Base-by-base conservation (phyloP, 352 stramenopile genomes). In the Halophytophthora batemanensis region DNA sequence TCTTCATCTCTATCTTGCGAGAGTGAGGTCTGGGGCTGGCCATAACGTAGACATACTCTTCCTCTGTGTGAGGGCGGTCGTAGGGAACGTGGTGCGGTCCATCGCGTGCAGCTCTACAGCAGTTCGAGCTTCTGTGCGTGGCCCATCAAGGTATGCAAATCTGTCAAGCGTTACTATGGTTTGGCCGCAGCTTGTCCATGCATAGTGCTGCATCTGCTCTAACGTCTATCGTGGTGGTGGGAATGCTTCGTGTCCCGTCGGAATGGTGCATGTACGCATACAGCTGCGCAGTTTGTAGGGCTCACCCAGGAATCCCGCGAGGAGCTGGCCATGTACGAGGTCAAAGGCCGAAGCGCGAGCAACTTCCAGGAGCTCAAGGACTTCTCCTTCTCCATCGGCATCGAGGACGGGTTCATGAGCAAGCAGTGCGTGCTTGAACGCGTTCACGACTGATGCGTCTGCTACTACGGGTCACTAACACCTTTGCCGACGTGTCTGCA, bases 391-490 rank as follows among this genome's bases (percentile, higher is more conserved):
- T 66, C 49, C 6, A 73, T 91, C 37, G 80, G 61, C 12, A 86
- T 87, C n/a, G 80, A 91, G 55, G 71, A 78, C 28, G 80, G 77
- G 10, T 64, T 68, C 47, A 82, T 89, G 69, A 81, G 66, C 71
- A 88, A 87, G 62, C 60, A 74, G 74, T 89, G 49, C 18, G 69
- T 60, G 4, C 23, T 31, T 35, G 11, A 14, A 23, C 6, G 25
- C 10, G 14, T 45, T 12, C 8, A 11, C 31, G 15, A 21, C 23
- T 61, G 17, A 60, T n/a, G n/a, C n/a, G n/a, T n/a, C n/a, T n/a
- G n/a, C n/a, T n/a, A n/a, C n/a, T n/a, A n/a, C n/a, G n/a, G n/a
- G n/a, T n/a, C n/a, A n/a, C n/a, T n/a, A n/a, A n/a, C n/a, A n/a
- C n/a, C n/a, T n/a, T n/a, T n/a, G n/a, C n/a, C n/a, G n/a, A n/a